Evolutionary conservation across 2,329 filamentous ascomycete species (phyloP), one percentile per base, ranked within the genome.

Genomic region (Diaporthe longicolla): DNA sequence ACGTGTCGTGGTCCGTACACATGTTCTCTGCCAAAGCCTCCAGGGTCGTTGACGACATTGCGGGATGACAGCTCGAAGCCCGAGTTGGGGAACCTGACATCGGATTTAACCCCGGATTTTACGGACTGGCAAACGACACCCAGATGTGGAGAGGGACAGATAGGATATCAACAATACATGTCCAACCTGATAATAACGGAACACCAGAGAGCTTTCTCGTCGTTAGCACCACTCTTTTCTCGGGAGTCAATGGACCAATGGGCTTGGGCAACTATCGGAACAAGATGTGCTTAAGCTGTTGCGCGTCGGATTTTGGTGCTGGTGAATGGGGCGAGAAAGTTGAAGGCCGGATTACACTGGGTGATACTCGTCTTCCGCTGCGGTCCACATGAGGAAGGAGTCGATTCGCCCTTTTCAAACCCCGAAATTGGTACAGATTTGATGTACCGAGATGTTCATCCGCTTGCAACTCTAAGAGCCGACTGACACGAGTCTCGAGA

Each of bases 41-140:
- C 55, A 52, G 48, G 48, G 35, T 72, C 73, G 37, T 63, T 74
- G 73, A 74, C 73, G 73, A 74, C 73, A 74, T 74, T 74, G 58
- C 59, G 70, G 58, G 43, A 63, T 58, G 59, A 68, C 61, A 63
- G 35, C 54, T 61, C 10, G 40, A n/a, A 50, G 26, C 48, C 35
- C 58, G 48, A 52, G 21, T 32, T 52, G 43, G 54, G 24, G 63
- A 37, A 45, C 66, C 48, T 59, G 55, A 21, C 65, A 21, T 32
- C 70, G 70, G 73, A 45, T 72, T 74, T 69, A 40, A 48, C 29
- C 37, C 37, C 70, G 70, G 73, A 55, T 43, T 69, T 72, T 74
- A 69, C 61, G 45, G 55, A n/a, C 43, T 35, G 55, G 48, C 15
- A 9, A 29, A 24, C 15, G 57, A 10, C 13, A 15, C 21, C 35